These are phyloP conservation scores for Brassica balearica DNA, from an alignment of 441 rosid species.

Conservation along the genomic window DNA sequence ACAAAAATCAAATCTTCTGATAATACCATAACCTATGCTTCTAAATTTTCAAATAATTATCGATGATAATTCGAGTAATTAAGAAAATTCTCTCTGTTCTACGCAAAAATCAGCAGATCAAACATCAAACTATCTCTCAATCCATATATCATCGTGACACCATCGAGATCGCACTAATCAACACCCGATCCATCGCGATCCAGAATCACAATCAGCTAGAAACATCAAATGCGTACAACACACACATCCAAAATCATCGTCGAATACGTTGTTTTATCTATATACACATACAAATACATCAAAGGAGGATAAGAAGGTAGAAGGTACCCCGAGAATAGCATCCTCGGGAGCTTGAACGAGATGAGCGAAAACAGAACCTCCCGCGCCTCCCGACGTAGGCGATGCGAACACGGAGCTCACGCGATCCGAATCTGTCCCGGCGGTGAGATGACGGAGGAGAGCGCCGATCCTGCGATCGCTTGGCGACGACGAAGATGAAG, in stretches of 20 bases:
- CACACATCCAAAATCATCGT: background rate
- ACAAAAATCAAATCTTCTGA: background rate
- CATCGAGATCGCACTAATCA: conserved; percentile 5
- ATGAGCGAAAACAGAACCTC: conserved; percentile 82
- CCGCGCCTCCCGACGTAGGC: conserved; percentile 54
- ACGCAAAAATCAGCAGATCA: background rate
- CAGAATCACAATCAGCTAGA: background rate
- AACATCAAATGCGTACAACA: conserved; percentile 20
- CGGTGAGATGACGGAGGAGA: conserved; percentile 62
- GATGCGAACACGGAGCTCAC: conserved; percentile 52
- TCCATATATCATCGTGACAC: background rate
- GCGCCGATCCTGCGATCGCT: conserved; percentile 73
- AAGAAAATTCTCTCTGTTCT: background rate
- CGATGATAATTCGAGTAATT: background rate
- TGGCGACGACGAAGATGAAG: conserved; percentile 50
- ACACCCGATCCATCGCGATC: conserved; percentile 21
- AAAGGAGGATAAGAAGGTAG: background rate
- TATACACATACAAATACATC: background rate
- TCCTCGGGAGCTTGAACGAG: conserved; percentile 93
- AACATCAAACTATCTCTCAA: background rate
- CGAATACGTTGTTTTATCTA: background rate
- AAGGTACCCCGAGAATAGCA: conserved; percentile 83
- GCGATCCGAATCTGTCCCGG: conserved; percentile 31
- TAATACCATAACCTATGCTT: too few species aligned
- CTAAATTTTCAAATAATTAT: background rate